A percentile compares a stretch with the other conserved stretches of the same genome.
These are phyloP conservation scores for Oryza coarctata DNA, from an alignment of 176 grass and related monocot species.

Conservation along the genomic window DNA sequence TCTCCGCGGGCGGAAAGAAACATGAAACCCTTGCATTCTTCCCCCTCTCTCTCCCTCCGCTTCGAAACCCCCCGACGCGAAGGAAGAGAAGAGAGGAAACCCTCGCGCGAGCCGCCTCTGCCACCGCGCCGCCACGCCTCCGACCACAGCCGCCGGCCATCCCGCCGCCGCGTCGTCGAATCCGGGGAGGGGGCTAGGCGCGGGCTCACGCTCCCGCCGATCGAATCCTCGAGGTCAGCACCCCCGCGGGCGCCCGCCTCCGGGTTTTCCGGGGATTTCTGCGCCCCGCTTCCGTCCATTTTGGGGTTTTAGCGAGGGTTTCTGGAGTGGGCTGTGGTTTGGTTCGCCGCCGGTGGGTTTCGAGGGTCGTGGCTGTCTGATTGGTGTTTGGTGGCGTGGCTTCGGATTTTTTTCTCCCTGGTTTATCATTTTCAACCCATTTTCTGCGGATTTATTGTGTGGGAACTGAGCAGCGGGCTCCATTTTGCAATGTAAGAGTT, in stretches of 20 bases:
- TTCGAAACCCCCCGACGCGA: constrained; percentile 47
- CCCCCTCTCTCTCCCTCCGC: constrained; percentile 10
- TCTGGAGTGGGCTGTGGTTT: neutral
- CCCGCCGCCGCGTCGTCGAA: constrained; percentile 33
- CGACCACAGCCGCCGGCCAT: neutral
- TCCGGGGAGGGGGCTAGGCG: neutral
- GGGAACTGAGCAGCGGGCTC: neutral
- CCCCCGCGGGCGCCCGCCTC: neutral
- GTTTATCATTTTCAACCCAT: neutral
- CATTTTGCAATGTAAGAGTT: constrained; percentile 29
- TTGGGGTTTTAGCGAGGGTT: constrained; percentile 22
- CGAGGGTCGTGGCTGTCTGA: constrained; percentile 4
- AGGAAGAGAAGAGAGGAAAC: constrained; percentile 24
- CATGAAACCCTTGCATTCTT: constrained; percentile 57
- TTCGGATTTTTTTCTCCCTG: constrained; percentile 3
- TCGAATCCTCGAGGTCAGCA: constrained; percentile 37
- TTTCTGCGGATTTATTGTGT: constrained; percentile 5
- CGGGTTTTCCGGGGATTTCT: neutral
- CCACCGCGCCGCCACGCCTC: neutral
- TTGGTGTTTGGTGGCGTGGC: constrained; percentile 13
- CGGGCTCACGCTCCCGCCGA: neutral
- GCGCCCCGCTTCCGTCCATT: constrained; percentile 9
- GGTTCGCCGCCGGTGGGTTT: neutral
- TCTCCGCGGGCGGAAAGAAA: constrained; percentile 21
- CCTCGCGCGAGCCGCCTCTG: constrained; percentile 15